Conservation (phyloP, 176 grass and related monocot species). For the maize (Zea mays) region Zm-B73-REFERENCE-NAM-5.0 NC_050099.1:85807001-85807500, state of each 20-base stretch:
- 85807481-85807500: neutral
- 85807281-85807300: slow-evolving; percentile 44
- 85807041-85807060: slow-evolving; percentile 4
- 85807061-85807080: too few species aligned
- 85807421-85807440: too few species aligned
- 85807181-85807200: too few species aligned
- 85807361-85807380: slow-evolving; percentile 52
- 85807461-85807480: too few species aligned
- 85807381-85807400: slow-evolving; percentile 69
- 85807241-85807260: slow-evolving; percentile 32
- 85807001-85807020: too few species aligned
- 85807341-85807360: slow-evolving; percentile 29
- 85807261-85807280: slow-evolving; percentile 60
- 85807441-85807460: too few species aligned
- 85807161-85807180: slow-evolving; percentile 41
- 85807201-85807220: neutral
- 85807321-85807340: too few species aligned
- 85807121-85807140: too few species aligned
- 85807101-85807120: too few species aligned
- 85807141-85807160: neutral
- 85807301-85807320: slow-evolving; percentile 53
- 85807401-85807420: slow-evolving; percentile 4
- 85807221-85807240: slow-evolving; percentile 5
- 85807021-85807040: neutral
- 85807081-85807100: too few species aligned